Conservation (phyloP, 1,284 basidiomycete genomes). For the Trichosporon asahii region DNA sequence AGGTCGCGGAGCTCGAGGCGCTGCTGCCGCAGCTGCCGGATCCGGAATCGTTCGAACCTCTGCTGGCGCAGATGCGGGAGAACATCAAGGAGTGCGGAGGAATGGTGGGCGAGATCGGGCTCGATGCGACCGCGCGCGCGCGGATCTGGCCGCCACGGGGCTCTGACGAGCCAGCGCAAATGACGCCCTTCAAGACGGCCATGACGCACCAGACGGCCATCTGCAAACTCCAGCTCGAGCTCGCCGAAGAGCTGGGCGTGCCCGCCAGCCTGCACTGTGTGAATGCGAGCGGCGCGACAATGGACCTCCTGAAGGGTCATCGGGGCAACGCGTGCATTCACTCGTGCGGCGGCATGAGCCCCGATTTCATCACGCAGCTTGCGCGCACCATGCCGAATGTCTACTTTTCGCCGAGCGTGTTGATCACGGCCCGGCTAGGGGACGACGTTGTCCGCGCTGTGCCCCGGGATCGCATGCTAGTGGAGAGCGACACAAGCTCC, state of each 20-base stretch:
- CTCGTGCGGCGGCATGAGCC: constrained; percentile 43
- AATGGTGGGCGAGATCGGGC: constrained; percentile 54
- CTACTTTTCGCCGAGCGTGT: constrained; percentile 53
- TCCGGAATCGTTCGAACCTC: constrained; percentile 35
- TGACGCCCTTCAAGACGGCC: constrained; percentile 50
- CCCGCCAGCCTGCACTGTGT: constrained; percentile 54
- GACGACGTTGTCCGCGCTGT: constrained; percentile 43
- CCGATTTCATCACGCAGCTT: constrained; percentile 17
- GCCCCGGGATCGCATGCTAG: constrained; percentile 44
- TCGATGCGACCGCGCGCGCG: constrained; percentile 49
- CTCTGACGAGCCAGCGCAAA: constrained; percentile 22
- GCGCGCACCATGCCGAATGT: constrained; percentile 45
- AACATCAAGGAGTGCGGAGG: constrained; percentile 26
- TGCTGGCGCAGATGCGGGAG: constrained; percentile 27
- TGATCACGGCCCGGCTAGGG: constrained; percentile 50
- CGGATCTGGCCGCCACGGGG: constrained; percentile 5
- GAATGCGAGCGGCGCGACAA: constrained; percentile 47
- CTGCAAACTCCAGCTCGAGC: constrained; percentile 47
- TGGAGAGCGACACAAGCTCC: constrained; percentile 52
- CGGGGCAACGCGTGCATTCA: constrained; percentile 50
- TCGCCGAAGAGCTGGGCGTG: constrained; percentile 49
- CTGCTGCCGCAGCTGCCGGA: constrained; percentile 43
- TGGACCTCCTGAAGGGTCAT: constrained; percentile 46
- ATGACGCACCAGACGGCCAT: constrained; percentile 51
- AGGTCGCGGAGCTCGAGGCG: constrained; percentile 21